Conservation (phyloP, 306 rosid species). For the Glycyrrhiza uralensis region DNA sequence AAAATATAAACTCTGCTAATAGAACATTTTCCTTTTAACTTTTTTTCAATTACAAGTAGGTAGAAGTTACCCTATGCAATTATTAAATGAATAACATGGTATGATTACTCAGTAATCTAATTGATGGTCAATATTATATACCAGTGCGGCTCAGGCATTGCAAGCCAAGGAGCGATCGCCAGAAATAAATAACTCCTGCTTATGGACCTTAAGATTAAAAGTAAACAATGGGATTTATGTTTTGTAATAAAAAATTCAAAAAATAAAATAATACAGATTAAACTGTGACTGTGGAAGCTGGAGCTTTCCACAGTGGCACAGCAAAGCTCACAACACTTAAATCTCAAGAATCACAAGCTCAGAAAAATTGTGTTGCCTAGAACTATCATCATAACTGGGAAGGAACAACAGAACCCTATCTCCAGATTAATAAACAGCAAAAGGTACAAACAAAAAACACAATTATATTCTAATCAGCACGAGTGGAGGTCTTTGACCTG, state of each 20-base stretch:
- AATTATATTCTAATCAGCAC: constrained; percentile 23
- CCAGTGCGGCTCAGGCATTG: background rate
- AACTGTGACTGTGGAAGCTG: background rate
- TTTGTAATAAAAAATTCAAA: background rate
- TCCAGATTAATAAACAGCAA: constrained; percentile 3
- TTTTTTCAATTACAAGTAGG: background rate
- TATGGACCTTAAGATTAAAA: background rate
- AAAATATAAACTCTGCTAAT: background rate
- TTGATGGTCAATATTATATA: background rate
- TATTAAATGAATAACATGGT: background rate
- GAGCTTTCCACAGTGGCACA: background rate
- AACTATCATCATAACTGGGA: constrained; percentile 16
- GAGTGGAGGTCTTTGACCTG: constrained; percentile 38
- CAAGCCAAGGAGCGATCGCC: background rate
- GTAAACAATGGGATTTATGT: background rate
- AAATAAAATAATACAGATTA: background rate
- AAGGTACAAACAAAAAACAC: constrained; percentile 14
- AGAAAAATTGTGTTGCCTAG: constrained; percentile 35
- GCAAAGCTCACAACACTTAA: constrained; percentile 17
- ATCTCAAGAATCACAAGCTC: constrained; percentile 23
- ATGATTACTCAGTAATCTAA: constrained; percentile 1
- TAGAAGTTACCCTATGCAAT: no score
- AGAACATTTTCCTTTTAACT: background rate
- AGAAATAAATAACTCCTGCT: background rate
- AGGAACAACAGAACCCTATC: constrained; percentile 19